Evolutionary conservation across 2,329 filamentous ascomycete species (phyloP), one percentile per base, ranked within the genome.

Genomic region (Scedosporium boydii): DNA sequence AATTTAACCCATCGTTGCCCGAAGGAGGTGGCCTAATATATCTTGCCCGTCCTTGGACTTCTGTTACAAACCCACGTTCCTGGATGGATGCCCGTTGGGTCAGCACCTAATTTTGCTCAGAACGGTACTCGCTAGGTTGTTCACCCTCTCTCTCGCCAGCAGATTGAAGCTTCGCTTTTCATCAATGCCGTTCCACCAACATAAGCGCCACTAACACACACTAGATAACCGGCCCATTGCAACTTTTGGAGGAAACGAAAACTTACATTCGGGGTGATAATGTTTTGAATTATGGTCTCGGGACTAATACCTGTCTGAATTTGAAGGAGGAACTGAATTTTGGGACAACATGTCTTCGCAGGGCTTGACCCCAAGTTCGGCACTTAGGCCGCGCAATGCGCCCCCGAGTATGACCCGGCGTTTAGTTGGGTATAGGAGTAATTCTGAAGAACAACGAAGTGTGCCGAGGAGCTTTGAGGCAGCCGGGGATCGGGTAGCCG

Each of bases 11-110:
- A 21, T 41, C 16, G 42, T 38, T 38, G 34, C 26, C 26, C 26
- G 42, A 60, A 60, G 58, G 18, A 38, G 44, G 59, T n/a, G n/a
- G 51, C 27, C 51, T 53, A 60, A 53, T 60, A 51, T 60, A 60
- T 60, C 59, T 9, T 38, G 26, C 44, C 42, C 56, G 44, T 16
- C 9, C 29, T 29, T 51, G 48, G 59, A n/a, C 59, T 51, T 14
- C 14, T 48, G 18, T 26, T 34, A 34, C 44, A 60, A 6, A 18
- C 26, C 27, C 34, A n/a, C 27, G 26, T 26, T 16, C 29, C 58
- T 59, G 23, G 41, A 29, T 27, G 29, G 26, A 27, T 46, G 59
- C 59, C 38, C 44, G 41, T n/a, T 44, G 27, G 14, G 44, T 51
- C 26, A 51, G 44, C 59, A 53, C 44, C 18, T 60, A 18, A 18